phyloP scores from a whole-genome alignment of 2,329 filamentous ascomycete species.

The Sporothrix curviconia region DNA sequence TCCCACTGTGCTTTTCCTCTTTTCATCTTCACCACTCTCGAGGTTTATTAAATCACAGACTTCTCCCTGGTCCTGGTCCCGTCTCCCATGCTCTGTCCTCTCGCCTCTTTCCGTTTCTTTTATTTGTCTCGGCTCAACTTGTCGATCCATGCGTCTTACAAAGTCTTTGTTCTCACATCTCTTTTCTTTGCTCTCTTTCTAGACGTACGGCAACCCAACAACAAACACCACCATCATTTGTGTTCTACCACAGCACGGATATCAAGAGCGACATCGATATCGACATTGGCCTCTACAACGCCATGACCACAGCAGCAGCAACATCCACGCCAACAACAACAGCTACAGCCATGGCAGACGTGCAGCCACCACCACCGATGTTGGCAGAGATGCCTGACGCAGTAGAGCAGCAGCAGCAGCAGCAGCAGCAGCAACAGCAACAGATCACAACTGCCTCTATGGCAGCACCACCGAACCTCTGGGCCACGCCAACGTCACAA shows the following conservation, averaged over 20 bases:
- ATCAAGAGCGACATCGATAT: slow-evolving; percentile 25
- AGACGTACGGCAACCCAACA: slow-evolving; percentile 38
- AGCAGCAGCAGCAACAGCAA: too few relatives aligned
- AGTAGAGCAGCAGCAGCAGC: too few relatives aligned
- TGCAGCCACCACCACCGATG: slow-evolving; percentile 35
- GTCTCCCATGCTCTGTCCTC: too few relatives aligned
- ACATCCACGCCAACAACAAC: slow-evolving; percentile 16
- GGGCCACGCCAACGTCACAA: slow-evolving; percentile 50
- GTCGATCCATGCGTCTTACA: too few relatives aligned
- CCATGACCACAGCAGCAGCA: not conserved
- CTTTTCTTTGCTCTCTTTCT: too few relatives aligned
- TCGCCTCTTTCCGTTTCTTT: too few relatives aligned
- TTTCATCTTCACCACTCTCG: too few relatives aligned
- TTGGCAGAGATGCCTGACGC: slow-evolving; percentile 17
- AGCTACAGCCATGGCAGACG: slow-evolving; percentile 29
- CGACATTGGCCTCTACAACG: not conserved
- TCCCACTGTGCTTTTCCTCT: too few relatives aligned
- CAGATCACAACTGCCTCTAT: slow-evolving; percentile 27
- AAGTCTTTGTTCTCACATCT: too few relatives aligned
- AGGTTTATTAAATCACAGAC: too few relatives aligned
- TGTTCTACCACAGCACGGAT: slow-evolving; percentile 38
- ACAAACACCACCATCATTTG: slow-evolving; percentile 38
- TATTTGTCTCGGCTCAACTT: too few relatives aligned
- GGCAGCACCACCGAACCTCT: slow-evolving; percentile 38
- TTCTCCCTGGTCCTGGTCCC: too few relatives aligned